Percentiles rank a stretch among this genome's conserved stretches.
Conservation (phyloP, 495 filamentous ascomycete species). For the Lepidopterella palustris region DNA sequence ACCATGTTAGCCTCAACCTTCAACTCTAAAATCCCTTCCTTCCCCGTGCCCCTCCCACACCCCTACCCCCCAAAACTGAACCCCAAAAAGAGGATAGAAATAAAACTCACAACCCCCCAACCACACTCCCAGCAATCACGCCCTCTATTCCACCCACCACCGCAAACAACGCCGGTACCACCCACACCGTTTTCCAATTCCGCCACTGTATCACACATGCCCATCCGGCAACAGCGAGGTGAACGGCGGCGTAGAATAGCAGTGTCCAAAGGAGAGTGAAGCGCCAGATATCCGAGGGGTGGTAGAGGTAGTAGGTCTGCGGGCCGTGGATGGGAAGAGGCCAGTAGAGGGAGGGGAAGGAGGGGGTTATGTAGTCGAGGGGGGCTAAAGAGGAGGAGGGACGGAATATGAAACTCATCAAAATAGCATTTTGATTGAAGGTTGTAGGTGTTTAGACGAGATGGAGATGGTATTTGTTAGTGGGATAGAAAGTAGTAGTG, state of each 20-base stretch:
- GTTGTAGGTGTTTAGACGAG: neutral
- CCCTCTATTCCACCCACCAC: slow-evolving; percentile 74
- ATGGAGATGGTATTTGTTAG: too few species aligned
- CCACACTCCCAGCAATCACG: slow-evolving; percentile 77
- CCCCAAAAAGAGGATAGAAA: neutral
- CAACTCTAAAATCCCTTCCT: slow-evolving; percentile 2
- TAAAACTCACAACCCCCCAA: slow-evolving; percentile 76
- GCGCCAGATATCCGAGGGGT: slow-evolving; percentile 75
- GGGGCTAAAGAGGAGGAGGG: slow-evolving; percentile 50
- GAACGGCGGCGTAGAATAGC: slow-evolving; percentile 58
- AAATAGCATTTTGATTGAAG: slow-evolving; percentile 6
- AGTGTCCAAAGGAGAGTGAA: slow-evolving; percentile 90
- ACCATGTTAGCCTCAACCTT: too few species aligned
- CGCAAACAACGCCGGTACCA: slow-evolving; percentile 67
- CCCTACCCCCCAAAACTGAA: neutral
- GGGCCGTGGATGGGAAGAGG: slow-evolving; percentile 50
- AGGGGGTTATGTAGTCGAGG: slow-evolving; percentile 60
- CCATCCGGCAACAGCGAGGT: slow-evolving; percentile 64
- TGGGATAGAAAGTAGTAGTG: too few species aligned
- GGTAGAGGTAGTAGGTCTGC: slow-evolving; percentile 63
- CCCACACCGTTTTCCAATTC: slow-evolving; percentile 70
- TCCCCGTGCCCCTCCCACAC: neutral
- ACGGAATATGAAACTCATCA: slow-evolving; percentile 15
- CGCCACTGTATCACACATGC: slow-evolving; percentile 60
- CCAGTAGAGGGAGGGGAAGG: slow-evolving; percentile 86